Percentiles rank a stretch among this genome's conserved stretches.
These are phyloP conservation scores for Puccinia horiana DNA, from an alignment of 1,284 basidiomycete species.

Conservation along the genomic window DNA sequence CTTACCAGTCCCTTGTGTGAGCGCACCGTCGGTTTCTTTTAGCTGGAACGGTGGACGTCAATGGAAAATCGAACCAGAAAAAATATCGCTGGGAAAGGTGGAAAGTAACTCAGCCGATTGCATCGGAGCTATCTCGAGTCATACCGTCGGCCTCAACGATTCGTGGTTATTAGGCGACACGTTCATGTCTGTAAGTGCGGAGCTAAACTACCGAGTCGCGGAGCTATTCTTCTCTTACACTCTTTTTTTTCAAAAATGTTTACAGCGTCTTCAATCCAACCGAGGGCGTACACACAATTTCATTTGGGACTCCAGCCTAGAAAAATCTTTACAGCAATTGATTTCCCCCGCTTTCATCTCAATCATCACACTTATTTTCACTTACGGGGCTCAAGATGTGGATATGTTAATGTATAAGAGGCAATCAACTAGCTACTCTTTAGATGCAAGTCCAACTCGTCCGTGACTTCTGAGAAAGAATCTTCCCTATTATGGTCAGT, in stretches of 20 bases:
- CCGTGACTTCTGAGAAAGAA: too few species aligned
- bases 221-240: not conserved
- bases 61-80: constrained; percentile 24
- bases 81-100: constrained; percentile 20
- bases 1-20: constrained; percentile 28
- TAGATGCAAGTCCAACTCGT: too few species aligned
- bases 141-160: constrained; percentile 11
- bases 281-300: constrained; percentile 5
- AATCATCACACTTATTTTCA: not conserved
- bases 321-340: not conserved
- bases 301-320: constrained; percentile 17
- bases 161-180: constrained; percentile 38
- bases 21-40: constrained; percentile 12
- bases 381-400: not conserved
- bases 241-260: constrained; percentile 6
- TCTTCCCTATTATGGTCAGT: too few species aligned
- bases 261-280: constrained; percentile 36
- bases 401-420: not conserved
- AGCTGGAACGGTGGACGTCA: constrained; percentile 33
- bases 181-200: constrained; percentile 39
- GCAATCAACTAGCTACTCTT: not conserved
- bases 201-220: not conserved
- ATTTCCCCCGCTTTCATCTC: not conserved
- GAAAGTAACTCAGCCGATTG: constrained; percentile 1
- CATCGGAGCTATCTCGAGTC: constrained; percentile 43